Conservation (phyloP, 2,329 filamentous ascomycete genomes). For the Plenodomus lindquistii region DNA sequence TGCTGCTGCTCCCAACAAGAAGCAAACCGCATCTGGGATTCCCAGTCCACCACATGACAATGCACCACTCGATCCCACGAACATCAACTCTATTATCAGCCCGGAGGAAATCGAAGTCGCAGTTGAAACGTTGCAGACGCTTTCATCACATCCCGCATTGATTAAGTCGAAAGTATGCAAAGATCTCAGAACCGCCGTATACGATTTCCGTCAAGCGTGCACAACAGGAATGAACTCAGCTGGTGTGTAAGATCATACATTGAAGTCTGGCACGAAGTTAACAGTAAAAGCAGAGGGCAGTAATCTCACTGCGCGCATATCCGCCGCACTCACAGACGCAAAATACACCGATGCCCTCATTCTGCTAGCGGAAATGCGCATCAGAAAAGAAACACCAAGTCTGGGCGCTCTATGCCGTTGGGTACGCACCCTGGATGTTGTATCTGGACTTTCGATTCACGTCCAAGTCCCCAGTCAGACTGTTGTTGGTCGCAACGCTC, state of each 20-base stretch:
- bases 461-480: conserved; percentile 47
- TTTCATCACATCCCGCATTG: conserved; percentile 62
- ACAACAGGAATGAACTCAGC: conserved; percentile 67
- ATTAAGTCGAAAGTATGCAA: conserved; percentile 72
- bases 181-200: conserved; percentile 67
- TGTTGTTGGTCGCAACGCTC: conserved; percentile 46
- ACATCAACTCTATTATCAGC: conserved; percentile 59
- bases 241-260: conserved; percentile 36
- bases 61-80: conserved; percentile 50
- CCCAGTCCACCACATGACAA: conserved; percentile 33
- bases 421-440: conserved; percentile 72
- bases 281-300: conserved; percentile 51
- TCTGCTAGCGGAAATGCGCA: conserved; percentile 70
- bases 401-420: conserved; percentile 71
- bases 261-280: neutral
- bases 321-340: conserved; percentile 66
- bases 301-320: conserved; percentile 69
- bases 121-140: conserved; percentile 64
- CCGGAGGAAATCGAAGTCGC: conserved; percentile 69
- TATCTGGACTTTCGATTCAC: conserved; percentile 66
- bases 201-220: conserved; percentile 70
- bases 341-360: conserved; percentile 68
- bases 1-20: conserved; percentile 22
- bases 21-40: conserved; percentile 23
- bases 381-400: conserved; percentile 67